phyloP scores from a whole-genome alignment of 768 basidiomycete species.

The Termitomyces titanicus region DNA sequence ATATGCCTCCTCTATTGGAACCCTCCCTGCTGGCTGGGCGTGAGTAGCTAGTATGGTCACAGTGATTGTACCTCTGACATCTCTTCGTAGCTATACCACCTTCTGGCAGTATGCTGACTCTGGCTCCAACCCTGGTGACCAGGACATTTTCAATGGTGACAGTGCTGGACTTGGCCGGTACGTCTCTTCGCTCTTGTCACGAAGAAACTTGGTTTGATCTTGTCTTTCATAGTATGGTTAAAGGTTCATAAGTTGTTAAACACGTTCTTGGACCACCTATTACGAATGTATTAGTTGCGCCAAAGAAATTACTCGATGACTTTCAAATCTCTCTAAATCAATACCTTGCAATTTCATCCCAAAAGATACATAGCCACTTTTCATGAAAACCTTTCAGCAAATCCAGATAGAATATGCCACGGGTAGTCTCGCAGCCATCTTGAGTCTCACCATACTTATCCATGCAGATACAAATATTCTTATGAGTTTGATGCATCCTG shows the following conservation, averaged over 20 bases:
- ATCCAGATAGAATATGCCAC: no score
- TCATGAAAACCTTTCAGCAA: no score
- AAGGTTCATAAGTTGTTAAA: slow-evolving; percentile 3
- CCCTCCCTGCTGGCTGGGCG: slow-evolving; percentile 58
- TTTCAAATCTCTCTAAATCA: no score
- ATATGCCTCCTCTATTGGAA: slow-evolving; percentile 44
- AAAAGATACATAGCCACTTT: no score
- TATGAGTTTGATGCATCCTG: no score
- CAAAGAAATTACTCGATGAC: no score
- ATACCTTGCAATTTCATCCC: no score
- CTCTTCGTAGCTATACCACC: slow-evolving; percentile 35
- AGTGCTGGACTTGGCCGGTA: slow-evolving; percentile 37
- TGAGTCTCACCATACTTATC: no score
- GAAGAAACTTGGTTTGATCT: neutral
- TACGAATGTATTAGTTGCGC: no score
- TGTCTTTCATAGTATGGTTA: slow-evolving; percentile 5
- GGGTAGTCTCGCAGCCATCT: no score
- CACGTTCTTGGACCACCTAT: no score
- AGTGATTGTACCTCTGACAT: neutral
- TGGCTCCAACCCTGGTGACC: slow-evolving; percentile 54
- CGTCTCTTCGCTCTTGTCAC: neutral
- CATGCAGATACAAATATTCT: no score
- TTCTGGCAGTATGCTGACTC: slow-evolving; percentile 63
- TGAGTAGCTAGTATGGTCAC: slow-evolving; percentile 18
- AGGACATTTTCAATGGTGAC: slow-evolving; percentile 57